Evolutionary conservation across 148 eudicot species (phyloP), one percentile per base, ranked within the genome.

Genomic region (Amaranthus cruentus): DNA sequence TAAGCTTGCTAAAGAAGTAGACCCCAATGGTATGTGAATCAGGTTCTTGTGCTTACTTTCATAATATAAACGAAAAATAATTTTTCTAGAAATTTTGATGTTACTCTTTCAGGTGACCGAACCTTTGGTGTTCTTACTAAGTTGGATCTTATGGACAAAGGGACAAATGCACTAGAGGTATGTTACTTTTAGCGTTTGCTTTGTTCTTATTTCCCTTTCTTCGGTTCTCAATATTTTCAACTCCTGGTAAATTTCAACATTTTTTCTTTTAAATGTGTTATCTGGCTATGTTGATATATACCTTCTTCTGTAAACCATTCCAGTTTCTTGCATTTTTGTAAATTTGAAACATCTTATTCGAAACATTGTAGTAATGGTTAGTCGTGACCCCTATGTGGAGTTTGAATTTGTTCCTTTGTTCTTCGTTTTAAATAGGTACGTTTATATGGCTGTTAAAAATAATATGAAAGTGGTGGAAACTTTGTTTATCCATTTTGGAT

Each of bases 111-210:
- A 93, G 99, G 99, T 73, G 97, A 91, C 59, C 85, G 97, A 47
- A 91, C 98, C 70, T 94, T 94, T 77, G 98, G 97, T 59, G 98
- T 94, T 76, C 73, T 94, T 75, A 94, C 98, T 54, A 95, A 95
- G 79, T 77, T 95, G 68, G 99, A 95, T 84, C 84, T 95, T 81
- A 95, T 95, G 99, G 99, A 95, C 77, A 95, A 87, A 86, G 99
- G 99, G 78, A 95, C 99, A 28, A 90, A 95, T 84, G 99, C 99
- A 48, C 77, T 91, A 69, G 99, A 95, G 73, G 99, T 95, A 85
- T 69, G 84, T 78, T 72, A 69, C 42, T 52, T 72, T 53, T 50
- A 57, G 12, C 38, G 55, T 48, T 60, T 21, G 55, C 6, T 6
- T 57, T 67, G 62, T 68, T 38, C 38, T 55, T 11, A 11, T 47